Evolutionary conservation across 331 rosid genomes (phyloP), one percentile per base, ranked within the genome.

Genomic region (Cydonia oblonga): DNA sequence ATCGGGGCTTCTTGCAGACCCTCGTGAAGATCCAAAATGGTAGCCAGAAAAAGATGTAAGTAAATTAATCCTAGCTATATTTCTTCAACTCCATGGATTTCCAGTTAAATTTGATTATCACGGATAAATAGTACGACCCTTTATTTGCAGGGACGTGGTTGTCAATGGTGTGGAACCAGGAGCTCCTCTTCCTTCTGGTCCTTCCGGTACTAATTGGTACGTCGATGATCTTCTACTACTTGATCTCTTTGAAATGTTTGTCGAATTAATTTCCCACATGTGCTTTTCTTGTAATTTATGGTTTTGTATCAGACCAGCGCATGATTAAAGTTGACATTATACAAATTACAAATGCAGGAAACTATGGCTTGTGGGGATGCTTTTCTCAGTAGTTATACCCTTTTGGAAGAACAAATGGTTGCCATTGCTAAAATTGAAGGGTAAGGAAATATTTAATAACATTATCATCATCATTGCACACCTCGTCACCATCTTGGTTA

Each of bases 341-440:
- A 44, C 19, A 53, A 0, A 52, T 28, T 51, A 6, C 30, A 4
- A 44, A 3, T 66, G 59, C 88, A 88, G 97, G 89, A 86, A 82
- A 35, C 0, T 57, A 30, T 84, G 95, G 95, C n/a, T 84, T 12
- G 11, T 84, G 38, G 88, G 96, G 58, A 12, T 85, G 15, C 33
- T 85, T 32, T 19, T 83, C 23, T 29, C 92, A 7, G 66, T 81
- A 30, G 69, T 84, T 52, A 6, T 85, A 25, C 82, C 90, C 30
- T 82, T 86, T 60, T 29, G 81, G 58, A 75, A 42, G 75, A 89
- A 78, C n/a, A 90, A 84, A 80, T 79, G 86, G 90, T 82, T 66
- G 28, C 86, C 92, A 12, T 76, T 90, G 15, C 80, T 81, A 20
- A 75, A 4, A 29, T n/a, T 89, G 18, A 83, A 72, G 65, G 72